Conservation (phyloP, 805 yeast genomes). For the Blastobotrys peoriensis region DNA sequence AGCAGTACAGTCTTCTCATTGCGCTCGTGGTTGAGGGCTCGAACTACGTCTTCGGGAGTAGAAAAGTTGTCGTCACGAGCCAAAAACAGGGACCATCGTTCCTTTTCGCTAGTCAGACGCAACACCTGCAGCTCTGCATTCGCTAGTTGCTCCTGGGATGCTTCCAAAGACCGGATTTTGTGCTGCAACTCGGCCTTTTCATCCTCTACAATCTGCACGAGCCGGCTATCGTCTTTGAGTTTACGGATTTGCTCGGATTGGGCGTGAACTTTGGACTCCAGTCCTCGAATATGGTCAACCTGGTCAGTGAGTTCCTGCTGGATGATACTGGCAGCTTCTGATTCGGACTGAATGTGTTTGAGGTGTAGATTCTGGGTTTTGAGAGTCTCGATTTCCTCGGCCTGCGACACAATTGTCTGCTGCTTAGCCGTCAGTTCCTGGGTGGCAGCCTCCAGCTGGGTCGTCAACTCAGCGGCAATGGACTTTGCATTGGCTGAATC, state of each 20-base stretch:
- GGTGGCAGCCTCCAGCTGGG: slow-evolving; percentile 1
- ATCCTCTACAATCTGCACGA: slow-evolving; percentile 48
- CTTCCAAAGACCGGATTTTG: slow-evolving; percentile 36
- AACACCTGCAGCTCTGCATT: slow-evolving; percentile 47
- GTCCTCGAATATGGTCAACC: slow-evolving; percentile 38
- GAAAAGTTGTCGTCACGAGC: slow-evolving; percentile 36
- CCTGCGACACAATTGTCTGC: slow-evolving; percentile 13
- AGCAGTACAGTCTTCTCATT: slow-evolving; percentile 25
- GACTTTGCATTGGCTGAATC: neutral
- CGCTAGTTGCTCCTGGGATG: slow-evolving; percentile 40
- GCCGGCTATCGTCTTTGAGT: slow-evolving; percentile 41
- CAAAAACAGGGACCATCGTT: slow-evolving; percentile 42
- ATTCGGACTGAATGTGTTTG: slow-evolving; percentile 6
- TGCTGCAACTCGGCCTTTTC: slow-evolving; percentile 42
- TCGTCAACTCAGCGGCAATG: slow-evolving; percentile 3
- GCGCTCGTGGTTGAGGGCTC: slow-evolving; percentile 32
- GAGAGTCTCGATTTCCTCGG: slow-evolving; percentile 11
- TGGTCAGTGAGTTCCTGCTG: slow-evolving; percentile 33
- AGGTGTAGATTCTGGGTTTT: slow-evolving; percentile 1
- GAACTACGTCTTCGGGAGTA: slow-evolving; percentile 36
- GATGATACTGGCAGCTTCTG: slow-evolving; percentile 13
- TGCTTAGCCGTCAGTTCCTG: slow-evolving; percentile 7
- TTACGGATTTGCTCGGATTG: slow-evolving; percentile 48
- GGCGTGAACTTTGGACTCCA: slow-evolving; percentile 48
- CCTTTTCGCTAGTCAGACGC: slow-evolving; percentile 40